Conservation (phyloP, 768 basidiomycete species). For the Saitozyma podzolica region DNA sequence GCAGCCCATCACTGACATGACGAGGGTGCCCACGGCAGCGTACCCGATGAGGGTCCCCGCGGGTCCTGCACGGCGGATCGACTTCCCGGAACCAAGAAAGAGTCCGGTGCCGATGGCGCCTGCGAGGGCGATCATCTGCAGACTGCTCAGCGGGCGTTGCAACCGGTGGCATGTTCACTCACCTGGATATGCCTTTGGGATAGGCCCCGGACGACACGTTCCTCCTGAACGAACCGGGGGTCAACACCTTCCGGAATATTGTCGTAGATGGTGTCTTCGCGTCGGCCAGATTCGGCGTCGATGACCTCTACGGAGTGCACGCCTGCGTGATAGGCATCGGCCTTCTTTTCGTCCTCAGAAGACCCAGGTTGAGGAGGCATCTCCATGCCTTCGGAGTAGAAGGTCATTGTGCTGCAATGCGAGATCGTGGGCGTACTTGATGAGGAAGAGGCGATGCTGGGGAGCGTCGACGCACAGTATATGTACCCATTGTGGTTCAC, state of each 20-base stretch:
- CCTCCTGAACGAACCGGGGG: conserved; percentile 9
- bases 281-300: background rate
- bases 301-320: background rate
- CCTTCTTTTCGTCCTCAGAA: background rate
- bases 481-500: too few relatives aligned
- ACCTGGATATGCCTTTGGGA: conserved; percentile 19
- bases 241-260: conserved; percentile 19
- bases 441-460: too few relatives aligned
- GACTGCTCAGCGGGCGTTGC: background rate
- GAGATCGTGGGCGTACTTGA: too few relatives aligned
- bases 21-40: conserved; percentile 55
- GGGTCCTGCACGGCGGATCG: conserved; percentile 21
- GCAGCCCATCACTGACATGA: conserved; percentile 56
- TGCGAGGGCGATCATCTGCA: conserved; percentile 32
- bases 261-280: background rate
- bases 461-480: too few relatives aligned
- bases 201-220: conserved; percentile 18
- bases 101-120: conserved; percentile 36
- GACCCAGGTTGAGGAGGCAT: background rate
- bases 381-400: too few relatives aligned
- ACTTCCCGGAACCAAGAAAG: conserved; percentile 21
- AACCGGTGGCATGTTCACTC: background rate
- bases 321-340: background rate
- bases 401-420: too few relatives aligned
- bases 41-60: conserved; percentile 20